phyloP scores from a whole-genome alignment of 2,329 filamentous ascomycete species.

The Fonsecaea erecta region DNA sequence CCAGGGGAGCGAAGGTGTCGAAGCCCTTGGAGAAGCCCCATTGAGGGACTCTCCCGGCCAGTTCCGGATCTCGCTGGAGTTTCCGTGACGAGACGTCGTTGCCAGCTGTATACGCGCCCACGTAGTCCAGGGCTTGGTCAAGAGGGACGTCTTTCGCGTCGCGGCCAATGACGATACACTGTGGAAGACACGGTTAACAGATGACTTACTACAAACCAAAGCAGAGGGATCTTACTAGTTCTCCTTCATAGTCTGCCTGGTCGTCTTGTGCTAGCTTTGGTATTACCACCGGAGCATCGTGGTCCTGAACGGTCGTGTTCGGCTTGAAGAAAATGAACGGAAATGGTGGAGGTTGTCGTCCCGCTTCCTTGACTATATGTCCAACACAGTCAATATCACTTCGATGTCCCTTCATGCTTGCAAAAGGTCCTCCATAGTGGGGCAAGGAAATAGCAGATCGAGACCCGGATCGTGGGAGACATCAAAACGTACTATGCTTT shows the following conservation, averaged over 20 bases:
- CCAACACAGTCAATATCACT: not conserved
- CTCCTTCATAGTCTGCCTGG: constrained; percentile 49
- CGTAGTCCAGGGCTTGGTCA: constrained; percentile 45
- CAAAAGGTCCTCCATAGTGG: not conserved
- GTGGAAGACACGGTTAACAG: not conserved
- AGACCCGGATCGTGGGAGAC: not conserved
- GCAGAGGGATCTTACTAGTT: constrained; percentile 40
- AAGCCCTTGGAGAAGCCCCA: constrained; percentile 50
- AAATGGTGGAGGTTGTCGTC: constrained; percentile 44
- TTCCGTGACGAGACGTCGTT: constrained; percentile 50
- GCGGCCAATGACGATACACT: constrained; percentile 43
- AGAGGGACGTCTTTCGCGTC: constrained; percentile 45
- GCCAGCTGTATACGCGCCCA: constrained; percentile 46
- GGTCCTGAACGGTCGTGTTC: constrained; percentile 43
- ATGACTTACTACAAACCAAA: not conserved
- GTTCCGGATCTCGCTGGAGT: constrained; percentile 45
- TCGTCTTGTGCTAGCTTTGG: constrained; percentile 46
- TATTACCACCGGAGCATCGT: constrained; percentile 40
- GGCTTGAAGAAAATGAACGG: constrained; percentile 50
- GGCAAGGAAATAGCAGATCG: not conserved
- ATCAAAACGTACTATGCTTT: constrained; percentile 49
- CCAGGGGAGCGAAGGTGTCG: constrained; percentile 51
- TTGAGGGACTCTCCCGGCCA: constrained; percentile 39
- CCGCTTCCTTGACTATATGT: constrained; percentile 43
- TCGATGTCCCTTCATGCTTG: not conserved